Evolutionary conservation across 495 filamentous ascomycete genomes (phyloP).

Genomic region (Niebla homalea): DNA sequence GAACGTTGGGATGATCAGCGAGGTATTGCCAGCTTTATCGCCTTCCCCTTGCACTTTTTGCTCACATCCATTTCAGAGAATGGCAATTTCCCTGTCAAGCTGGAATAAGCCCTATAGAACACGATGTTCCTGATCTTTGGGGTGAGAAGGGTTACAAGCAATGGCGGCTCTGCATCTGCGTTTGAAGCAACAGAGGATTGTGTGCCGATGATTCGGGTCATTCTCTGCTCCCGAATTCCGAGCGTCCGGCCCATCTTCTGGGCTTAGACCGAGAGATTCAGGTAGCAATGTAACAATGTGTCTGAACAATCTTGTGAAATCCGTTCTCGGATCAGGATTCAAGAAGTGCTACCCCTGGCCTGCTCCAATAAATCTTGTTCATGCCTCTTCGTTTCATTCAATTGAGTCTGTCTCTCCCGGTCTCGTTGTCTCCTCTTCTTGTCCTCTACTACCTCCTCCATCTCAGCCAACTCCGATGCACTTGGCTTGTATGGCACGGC

Average conservation of each 20-base stretch:
- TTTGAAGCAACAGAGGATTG: no score
- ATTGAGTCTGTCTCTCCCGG: slow-evolving; percentile 44
- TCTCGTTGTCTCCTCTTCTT: slow-evolving; percentile 38
- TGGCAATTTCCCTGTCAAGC: slow-evolving; percentile 71
- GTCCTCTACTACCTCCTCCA: slow-evolving; percentile 47
- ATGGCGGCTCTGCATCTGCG: no score
- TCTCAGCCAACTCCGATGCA: slow-evolving; percentile 44
- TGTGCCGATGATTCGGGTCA: no score
- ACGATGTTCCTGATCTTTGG: no score
- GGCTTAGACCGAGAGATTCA: no score
- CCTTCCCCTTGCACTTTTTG: background rate
- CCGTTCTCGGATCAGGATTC: background rate
- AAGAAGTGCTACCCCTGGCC: slow-evolving; percentile 23
- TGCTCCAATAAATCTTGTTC: slow-evolving; percentile 50
- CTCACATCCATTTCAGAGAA: slow-evolving; percentile 44
- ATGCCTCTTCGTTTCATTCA: slow-evolving; percentile 47
- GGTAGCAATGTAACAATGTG: no score
- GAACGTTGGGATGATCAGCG: slow-evolving; percentile 95
- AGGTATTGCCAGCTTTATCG: slow-evolving; percentile 41
- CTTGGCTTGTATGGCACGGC: slow-evolving; percentile 47
- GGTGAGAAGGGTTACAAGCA: no score
- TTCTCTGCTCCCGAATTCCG: no score
- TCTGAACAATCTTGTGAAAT: no score
- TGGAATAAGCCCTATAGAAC: slow-evolving; percentile 19
- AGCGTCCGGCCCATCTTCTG: no score